phyloP scores from a whole-genome alignment of 2,329 filamentous ascomycete species.

The Bipolaris cookei region DNA sequence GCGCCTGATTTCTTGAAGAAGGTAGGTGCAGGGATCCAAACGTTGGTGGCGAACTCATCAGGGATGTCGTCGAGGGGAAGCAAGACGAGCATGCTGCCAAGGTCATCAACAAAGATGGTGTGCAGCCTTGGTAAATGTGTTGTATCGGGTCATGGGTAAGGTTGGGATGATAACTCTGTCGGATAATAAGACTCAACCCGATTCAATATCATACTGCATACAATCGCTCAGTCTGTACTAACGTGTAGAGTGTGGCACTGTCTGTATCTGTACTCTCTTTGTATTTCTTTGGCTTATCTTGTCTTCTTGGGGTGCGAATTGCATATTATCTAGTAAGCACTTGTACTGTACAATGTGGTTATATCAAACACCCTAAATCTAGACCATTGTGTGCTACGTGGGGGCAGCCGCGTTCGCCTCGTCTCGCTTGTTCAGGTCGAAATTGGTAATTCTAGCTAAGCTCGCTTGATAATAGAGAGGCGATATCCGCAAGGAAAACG shows the following conservation, averaged over 20 bases:
- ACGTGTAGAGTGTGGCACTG: neutral
- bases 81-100: slow-evolving; percentile 50
- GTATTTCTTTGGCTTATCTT: neutral
- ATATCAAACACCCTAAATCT: neutral
- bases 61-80: slow-evolving; percentile 50
- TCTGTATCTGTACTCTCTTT: neutral
- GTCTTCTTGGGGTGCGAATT: neutral
- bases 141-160: neutral
- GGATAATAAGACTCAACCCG: neutral
- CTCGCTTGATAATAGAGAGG: neutral
- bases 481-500: no score
- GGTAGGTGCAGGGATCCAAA: slow-evolving; percentile 50
- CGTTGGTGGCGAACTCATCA: slow-evolving; percentile 48
- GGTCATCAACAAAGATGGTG: slow-evolving; percentile 43
- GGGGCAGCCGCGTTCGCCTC: neutral
- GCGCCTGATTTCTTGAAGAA: slow-evolving; percentile 42
- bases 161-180: neutral
- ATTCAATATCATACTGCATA: neutral
- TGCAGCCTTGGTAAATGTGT: slow-evolving; percentile 48
- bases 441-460: neutral
- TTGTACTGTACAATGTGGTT: neutral
- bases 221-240: neutral
- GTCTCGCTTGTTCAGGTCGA: neutral
- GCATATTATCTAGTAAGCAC: neutral
- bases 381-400: neutral